Evolutionary conservation across 2,329 filamentous ascomycete genomes (phyloP).

Genomic region (Pyrenochaeta sp.): DNA sequence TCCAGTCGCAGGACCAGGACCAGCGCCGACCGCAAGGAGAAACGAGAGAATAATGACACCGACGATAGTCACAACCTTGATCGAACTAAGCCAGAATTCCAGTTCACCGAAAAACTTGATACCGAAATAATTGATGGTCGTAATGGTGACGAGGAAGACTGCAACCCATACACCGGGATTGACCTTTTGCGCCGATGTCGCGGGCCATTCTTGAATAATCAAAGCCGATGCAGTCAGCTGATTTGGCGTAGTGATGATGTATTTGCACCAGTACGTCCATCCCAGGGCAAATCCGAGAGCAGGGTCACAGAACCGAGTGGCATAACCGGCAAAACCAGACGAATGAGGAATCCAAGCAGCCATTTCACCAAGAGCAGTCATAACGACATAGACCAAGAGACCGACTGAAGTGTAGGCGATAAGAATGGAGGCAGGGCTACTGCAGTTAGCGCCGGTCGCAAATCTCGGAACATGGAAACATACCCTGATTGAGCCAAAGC

Average conservation of each 20-base stretch:
- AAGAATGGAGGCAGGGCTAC: slow-evolving; percentile 70
- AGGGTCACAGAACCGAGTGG: slow-evolving; percentile 79
- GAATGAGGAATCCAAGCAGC: slow-evolving; percentile 81
- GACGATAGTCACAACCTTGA: slow-evolving; percentile 58
- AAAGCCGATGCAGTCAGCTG: slow-evolving; percentile 82
- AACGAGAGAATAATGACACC: slow-evolving; percentile 57
- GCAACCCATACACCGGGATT: slow-evolving; percentile 85
- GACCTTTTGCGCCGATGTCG: slow-evolving; percentile 65
- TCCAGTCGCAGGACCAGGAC: slow-evolving; percentile 52
- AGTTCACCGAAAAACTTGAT: slow-evolving; percentile 65
- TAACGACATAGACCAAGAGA: slow-evolving; percentile 79
- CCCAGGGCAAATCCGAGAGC: slow-evolving; percentile 82
- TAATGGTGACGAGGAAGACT: slow-evolving; percentile 57
- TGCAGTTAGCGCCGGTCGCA: slow-evolving; percentile 19
- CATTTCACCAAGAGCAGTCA: slow-evolving; percentile 86
- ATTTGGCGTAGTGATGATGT: slow-evolving; percentile 86
- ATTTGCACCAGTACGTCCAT: slow-evolving; percentile 71
- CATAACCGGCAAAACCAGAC: slow-evolving; percentile 83
- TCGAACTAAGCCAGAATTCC: slow-evolving; percentile 59
- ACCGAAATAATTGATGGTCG: slow-evolving; percentile 61
- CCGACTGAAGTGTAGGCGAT: slow-evolving; percentile 76
- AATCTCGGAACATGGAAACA: slow-evolving; percentile 7
- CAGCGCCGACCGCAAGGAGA: slow-evolving; percentile 54
- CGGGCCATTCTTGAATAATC: slow-evolving; percentile 81
- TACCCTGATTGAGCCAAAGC: slow-evolving; percentile 59